A percentile compares a stretch with the other conserved stretches of the same genome.
phyloP scores from a whole-genome alignment of 495 filamentous ascomycete genomes.

The Aspergillus steynii region DNA sequence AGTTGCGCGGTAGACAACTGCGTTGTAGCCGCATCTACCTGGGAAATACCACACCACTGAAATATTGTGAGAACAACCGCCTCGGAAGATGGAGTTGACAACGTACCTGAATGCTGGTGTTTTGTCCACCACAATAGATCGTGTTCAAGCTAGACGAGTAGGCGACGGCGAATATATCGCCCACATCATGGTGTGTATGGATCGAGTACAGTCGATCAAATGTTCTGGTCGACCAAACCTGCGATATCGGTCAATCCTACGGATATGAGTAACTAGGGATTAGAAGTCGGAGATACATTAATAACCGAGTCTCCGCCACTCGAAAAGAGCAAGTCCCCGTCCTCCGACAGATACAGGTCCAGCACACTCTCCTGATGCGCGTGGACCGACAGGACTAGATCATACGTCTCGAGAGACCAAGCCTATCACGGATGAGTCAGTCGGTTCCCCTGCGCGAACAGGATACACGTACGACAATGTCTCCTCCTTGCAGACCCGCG shows the following conservation, averaged over 20 bases:
- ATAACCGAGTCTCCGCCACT: constrained; percentile 92
- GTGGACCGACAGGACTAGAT: constrained; percentile 70
- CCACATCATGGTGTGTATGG: constrained; percentile 91
- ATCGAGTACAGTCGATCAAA: constrained; percentile 79
- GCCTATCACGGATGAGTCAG: constrained; percentile 44
- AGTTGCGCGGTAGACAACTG: constrained; percentile 71
- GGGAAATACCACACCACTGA: constrained; percentile 64
- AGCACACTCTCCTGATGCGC: constrained; percentile 91
- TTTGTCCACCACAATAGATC: constrained; percentile 90
- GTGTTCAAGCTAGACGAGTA: constrained; percentile 79
- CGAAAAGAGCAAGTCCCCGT: constrained; percentile 79
- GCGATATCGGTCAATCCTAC: constrained; percentile 16
- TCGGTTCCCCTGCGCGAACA: constrained; percentile 9
- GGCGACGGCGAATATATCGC: constrained; percentile 89
- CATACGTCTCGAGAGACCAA: constrained; percentile 85
- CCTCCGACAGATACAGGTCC: constrained; percentile 73
- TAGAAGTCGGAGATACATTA: constrained; percentile 61
- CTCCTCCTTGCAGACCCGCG: constrained; percentile 87
- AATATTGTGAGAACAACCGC: constrained; percentile 8
- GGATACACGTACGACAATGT: constrained; percentile 66
- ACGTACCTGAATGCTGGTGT: constrained; percentile 81
- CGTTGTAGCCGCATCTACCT: constrained; percentile 53
- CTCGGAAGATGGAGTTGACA: constrained; percentile 11
- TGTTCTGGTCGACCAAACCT: constrained; percentile 67
- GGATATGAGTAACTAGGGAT: not conserved